Conservation (phyloP, 306 rosid genomes). For the Mimosa bimucronata region DNA sequence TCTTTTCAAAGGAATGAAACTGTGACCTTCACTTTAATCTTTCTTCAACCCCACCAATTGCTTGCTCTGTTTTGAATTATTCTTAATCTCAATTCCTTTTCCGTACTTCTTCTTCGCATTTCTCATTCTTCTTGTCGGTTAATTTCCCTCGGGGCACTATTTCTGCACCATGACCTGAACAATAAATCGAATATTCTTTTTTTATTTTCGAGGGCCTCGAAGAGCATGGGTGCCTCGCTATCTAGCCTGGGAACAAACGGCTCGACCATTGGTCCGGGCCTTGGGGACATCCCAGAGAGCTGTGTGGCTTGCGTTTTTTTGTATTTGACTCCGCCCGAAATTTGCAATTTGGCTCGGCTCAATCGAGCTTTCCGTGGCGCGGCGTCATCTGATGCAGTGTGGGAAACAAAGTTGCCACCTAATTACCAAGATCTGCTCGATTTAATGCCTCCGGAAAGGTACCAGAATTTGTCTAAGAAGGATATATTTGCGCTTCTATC, state of each 20-base stretch:
- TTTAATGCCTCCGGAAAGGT: constrained; percentile 61
- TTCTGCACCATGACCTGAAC: constrained; percentile 31
- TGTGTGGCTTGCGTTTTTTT: constrained; percentile 90
- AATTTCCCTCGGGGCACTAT: neutral
- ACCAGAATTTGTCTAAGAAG: constrained; percentile 65
- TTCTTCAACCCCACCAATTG: constrained; percentile 25
- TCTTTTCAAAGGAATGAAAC: neutral
- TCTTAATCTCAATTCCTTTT: neutral
- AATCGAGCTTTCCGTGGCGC: constrained; percentile 88
- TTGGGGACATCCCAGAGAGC: constrained; percentile 91
- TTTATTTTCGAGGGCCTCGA: constrained; percentile 2
- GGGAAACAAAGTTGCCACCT: constrained; percentile 79
- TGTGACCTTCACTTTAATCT: constrained; percentile 3
- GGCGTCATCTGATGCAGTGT: constrained; percentile 83
- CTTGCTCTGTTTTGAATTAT: neutral
- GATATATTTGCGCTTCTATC: constrained; percentile 75
- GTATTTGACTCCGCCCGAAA: constrained; percentile 86
- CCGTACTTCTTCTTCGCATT: neutral
- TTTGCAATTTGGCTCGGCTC: constrained; percentile 84
- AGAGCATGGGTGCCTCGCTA: constrained; percentile 77
- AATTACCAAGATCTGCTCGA: constrained; percentile 77
- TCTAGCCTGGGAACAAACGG: constrained; percentile 73
- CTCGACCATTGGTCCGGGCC: constrained; percentile 63
- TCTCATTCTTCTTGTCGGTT: neutral
- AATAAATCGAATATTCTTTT: neutral